Evolutionary conservation across 169 alveolate genomes (phyloP).

Genomic region (Cyclospora cayetanensis): DNA sequence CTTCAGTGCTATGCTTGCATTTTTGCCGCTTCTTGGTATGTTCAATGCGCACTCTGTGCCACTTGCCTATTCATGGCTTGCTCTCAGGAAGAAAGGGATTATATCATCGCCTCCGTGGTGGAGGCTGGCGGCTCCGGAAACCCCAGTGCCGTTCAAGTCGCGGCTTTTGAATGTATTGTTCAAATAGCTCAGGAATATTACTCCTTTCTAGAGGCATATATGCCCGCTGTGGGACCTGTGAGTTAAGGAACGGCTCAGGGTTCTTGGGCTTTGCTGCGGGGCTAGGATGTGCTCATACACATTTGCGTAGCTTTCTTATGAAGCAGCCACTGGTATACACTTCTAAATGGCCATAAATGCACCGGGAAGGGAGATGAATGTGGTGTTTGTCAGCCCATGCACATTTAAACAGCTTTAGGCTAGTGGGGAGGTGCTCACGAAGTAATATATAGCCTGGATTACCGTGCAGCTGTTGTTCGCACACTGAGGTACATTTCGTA

Average conservation of each 20-base stretch:
- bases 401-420: no score
- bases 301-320: background rate
- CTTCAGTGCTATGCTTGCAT: background rate
- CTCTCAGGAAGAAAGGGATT: constrained; percentile 64
- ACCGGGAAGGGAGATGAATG: no score
- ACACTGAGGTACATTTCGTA: no score
- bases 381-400: no score
- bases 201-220: constrained; percentile 59
- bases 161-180: constrained; percentile 79
- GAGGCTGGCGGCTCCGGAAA: constrained; percentile 62
- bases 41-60: background rate
- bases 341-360: no score
- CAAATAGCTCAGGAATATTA: constrained; percentile 74
- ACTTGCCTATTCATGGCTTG: background rate
- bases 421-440: no score
- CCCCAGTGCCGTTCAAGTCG: constrained; percentile 73
- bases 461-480: no score
- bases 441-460: no score
- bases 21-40: background rate
- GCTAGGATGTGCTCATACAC: background rate
- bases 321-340: no score
- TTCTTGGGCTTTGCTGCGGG: background rate
- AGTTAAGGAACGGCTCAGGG: background rate
- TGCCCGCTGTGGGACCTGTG: constrained; percentile 65
- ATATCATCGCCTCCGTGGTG: constrained; percentile 61